Conservation (phyloP, 768 basidiomycete species). For the Pulveroboletus sp. region DNA sequence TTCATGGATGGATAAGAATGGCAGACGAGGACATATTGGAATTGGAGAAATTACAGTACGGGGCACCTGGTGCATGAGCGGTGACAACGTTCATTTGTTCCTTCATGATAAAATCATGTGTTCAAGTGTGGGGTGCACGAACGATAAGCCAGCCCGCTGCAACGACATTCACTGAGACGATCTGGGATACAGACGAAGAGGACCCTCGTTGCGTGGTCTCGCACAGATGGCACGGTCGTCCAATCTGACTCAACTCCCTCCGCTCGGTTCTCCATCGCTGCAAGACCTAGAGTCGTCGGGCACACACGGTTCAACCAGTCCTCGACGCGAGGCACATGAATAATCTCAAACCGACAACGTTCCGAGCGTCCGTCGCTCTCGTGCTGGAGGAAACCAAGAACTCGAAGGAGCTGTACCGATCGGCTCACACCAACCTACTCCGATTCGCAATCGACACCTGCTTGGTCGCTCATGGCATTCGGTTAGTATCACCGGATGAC, state of each 20-base stretch:
- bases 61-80: constrained; percentile 47
- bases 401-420: constrained; percentile 7
- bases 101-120: neutral
- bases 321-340: constrained; percentile 1
- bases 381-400: constrained; percentile 12
- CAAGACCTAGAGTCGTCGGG: too few species aligned
- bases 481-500: constrained; percentile 29
- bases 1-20: constrained; percentile 40
- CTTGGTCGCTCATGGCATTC: constrained; percentile 38
- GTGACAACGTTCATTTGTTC: too few species aligned
- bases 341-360: neutral
- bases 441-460: constrained; percentile 39
- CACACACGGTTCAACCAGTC: too few species aligned
- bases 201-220: too few species aligned
- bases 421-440: constrained; percentile 10
- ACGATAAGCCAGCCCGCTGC: too few species aligned
- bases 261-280: too few species aligned
- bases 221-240: too few species aligned
- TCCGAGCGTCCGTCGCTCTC: constrained; percentile 17
- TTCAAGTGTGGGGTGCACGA: neutral
- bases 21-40: constrained; percentile 45
- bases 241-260: too few species aligned
- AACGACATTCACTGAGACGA: too few species aligned
- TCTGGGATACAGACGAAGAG: too few species aligned
- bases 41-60: constrained; percentile 52